These are phyloP conservation scores for Camelina laxa DNA, from an alignment of 345 rosid species.

Conservation along the genomic window DNA sequence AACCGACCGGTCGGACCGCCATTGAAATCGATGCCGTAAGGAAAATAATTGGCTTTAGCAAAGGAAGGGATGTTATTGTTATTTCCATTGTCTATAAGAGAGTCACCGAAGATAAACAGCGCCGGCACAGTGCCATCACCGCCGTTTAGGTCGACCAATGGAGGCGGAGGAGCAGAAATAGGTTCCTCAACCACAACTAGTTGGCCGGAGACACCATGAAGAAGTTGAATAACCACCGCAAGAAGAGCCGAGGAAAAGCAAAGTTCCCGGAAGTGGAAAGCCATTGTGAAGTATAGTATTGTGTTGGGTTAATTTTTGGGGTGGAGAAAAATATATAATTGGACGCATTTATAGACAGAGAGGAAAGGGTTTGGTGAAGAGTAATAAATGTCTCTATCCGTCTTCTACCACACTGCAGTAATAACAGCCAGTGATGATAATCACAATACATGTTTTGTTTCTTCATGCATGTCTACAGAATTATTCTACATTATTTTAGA, in stretches of 20 bases:
- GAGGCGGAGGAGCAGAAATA: constrained; percentile 37
- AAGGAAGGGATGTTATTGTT: constrained; percentile 83
- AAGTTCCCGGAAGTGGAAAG: constrained; percentile 29
- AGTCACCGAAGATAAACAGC: constrained; percentile 91
- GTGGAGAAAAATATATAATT: constrained; percentile 6
- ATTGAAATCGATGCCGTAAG: constrained; percentile 93
- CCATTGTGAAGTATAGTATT: constrained; percentile 27
- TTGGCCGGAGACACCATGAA: constrained; percentile 32
- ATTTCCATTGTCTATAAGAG: constrained; percentile 91
- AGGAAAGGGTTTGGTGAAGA: constrained; percentile 23
- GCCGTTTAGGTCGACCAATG: constrained; percentile 22
- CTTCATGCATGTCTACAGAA: constrained; percentile 3
- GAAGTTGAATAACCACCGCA: neutral
- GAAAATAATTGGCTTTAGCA: constrained; percentile 93
- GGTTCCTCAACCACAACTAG: constrained; percentile 38
- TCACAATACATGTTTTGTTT: constrained; percentile 2
- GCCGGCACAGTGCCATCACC: constrained; percentile 69
- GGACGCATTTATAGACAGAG: constrained; percentile 28
- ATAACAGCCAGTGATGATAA: constrained; percentile 16
- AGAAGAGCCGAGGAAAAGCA: constrained; percentile 8
- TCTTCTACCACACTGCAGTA: constrained; percentile 48
- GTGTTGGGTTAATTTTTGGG: neutral
- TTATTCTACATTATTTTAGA: neutral
- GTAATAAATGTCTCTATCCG: constrained; percentile 63
- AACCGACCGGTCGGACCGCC: constrained; percentile 99